phyloP scores from a whole-genome alignment of 1,284 basidiomycete genomes.

The Apiotrichum porosum region DNA sequence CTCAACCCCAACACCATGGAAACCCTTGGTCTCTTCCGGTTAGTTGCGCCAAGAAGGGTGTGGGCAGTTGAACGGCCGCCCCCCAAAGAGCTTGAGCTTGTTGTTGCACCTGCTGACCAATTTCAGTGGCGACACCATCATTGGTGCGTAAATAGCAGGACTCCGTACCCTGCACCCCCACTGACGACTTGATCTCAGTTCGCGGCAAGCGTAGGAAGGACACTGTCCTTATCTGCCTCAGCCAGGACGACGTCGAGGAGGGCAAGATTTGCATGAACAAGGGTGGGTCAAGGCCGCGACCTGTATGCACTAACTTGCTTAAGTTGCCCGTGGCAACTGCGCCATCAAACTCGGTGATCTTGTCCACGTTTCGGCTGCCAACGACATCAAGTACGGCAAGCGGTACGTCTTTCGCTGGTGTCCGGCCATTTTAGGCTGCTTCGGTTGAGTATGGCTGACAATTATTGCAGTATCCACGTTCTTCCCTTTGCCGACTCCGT shows the following conservation, averaged over 20 bases:
- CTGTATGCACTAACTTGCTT: neutral
- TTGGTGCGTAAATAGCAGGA: conserved; percentile 24
- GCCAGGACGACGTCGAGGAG: conserved; percentile 93
- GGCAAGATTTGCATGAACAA: conserved; percentile 98
- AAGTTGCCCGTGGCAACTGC: conserved; percentile 94
- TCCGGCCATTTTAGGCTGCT: neutral
- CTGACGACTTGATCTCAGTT: conserved; percentile 37
- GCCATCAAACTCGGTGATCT: conserved; percentile 97
- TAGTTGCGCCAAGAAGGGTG: conserved; percentile 31
- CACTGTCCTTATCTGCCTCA: conserved; percentile 91
- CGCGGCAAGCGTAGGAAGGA: conserved; percentile 92
- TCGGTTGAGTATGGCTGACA: conserved; percentile 2
- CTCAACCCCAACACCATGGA: conserved; percentile 98
- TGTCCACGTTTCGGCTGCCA: conserved; percentile 89
- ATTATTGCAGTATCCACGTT: conserved; percentile 69
- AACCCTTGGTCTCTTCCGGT: conserved; percentile 87
- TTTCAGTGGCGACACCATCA: conserved; percentile 40
- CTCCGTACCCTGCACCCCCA: neutral
- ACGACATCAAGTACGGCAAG: conserved; percentile 99
- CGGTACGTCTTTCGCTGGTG: conserved; percentile 53
- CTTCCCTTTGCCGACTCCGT: conserved; percentile 98
- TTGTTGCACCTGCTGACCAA: conserved; percentile 1
- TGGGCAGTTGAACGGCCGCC: too few species aligned
- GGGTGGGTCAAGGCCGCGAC: conserved; percentile 42
- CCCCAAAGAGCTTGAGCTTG: too few species aligned